A percentile compares a stretch with the other conserved stretches of the same genome.
These are phyloP conservation scores for Moricandia arvensis DNA, from an alignment of 345 rosid genomes.

Conservation along the genomic window DNA sequence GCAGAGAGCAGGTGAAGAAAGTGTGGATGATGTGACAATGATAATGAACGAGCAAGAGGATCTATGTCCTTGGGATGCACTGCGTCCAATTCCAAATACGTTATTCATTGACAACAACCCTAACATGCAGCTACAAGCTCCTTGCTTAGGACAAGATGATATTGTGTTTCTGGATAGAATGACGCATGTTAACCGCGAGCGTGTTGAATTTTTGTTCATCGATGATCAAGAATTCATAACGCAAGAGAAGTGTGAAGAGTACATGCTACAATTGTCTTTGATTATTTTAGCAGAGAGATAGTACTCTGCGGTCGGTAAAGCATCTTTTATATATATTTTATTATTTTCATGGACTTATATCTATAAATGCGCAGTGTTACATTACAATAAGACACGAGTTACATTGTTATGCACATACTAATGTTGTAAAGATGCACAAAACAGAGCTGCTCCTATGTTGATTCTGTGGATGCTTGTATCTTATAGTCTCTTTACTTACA, in stretches of 20 bases:
- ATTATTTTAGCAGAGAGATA: not conserved
- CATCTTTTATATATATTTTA: not conserved
- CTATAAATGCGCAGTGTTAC: too few relatives aligned
- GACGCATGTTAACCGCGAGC: not conserved
- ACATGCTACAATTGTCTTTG: not conserved
- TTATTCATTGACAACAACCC: not conserved
- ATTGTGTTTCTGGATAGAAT: not conserved
- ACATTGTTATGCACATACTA: too few relatives aligned
- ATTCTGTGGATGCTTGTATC: not conserved
- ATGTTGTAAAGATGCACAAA: too few relatives aligned
- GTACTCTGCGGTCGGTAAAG: not conserved
- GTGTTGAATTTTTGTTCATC: not conserved
- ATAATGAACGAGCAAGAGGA: not conserved
- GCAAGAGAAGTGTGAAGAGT: not conserved
- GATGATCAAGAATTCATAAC: not conserved
- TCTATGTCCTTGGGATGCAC: not conserved
- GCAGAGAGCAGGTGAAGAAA: not conserved
- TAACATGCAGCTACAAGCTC: not conserved
- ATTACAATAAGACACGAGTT: too few relatives aligned
- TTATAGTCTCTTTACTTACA: not conserved
- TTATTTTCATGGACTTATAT: too few relatives aligned
- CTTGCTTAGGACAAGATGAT: not conserved
- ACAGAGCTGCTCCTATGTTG: not conserved
- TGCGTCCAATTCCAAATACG: not conserved
- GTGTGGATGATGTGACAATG: not conserved